Conservation (phyloP, 805 yeast genomes). For the Metschnikowia similis region DNA sequence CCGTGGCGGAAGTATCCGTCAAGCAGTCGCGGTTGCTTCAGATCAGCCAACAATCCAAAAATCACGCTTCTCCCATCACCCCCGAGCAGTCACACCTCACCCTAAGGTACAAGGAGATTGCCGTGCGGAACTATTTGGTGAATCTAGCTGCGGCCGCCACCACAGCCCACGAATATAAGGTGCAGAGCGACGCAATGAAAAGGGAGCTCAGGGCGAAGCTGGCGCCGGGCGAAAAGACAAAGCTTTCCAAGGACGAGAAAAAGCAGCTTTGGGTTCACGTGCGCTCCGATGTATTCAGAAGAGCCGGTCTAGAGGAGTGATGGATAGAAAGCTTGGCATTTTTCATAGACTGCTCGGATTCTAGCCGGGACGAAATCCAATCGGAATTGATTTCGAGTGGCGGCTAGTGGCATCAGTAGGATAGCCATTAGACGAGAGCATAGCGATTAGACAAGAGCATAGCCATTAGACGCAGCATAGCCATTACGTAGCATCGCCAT, state of each 20-base stretch:
- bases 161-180: conserved; percentile 35
- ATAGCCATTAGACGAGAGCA: too few relatives aligned
- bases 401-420: too few relatives aligned
- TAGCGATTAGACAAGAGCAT: too few relatives aligned
- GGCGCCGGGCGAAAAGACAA: conserved; percentile 20
- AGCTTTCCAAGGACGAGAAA: conserved; percentile 39
- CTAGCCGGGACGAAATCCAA: conserved; percentile 7
- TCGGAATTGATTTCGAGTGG: too few relatives aligned
- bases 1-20: conserved; percentile 48
- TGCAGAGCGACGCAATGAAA: conserved; percentile 34
- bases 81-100: conserved; percentile 29
- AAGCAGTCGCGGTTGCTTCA: conserved; percentile 43
- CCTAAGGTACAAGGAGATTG: conserved; percentile 41
- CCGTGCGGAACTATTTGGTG: conserved; percentile 47
- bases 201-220: conserved; percentile 16
- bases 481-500: too few relatives aligned
- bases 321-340: neutral
- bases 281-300: conserved; percentile 46
- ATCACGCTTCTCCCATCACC: conserved; percentile 25
- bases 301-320: conserved; percentile 41
- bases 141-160: conserved; percentile 54
- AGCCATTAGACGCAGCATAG: too few relatives aligned
- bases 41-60: conserved; percentile 24
- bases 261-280: conserved; percentile 46
- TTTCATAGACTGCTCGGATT: neutral